Base-by-base conservation (phyloP, 768 basidiomycete genomes). In the Tulasnella sp. region DNA sequence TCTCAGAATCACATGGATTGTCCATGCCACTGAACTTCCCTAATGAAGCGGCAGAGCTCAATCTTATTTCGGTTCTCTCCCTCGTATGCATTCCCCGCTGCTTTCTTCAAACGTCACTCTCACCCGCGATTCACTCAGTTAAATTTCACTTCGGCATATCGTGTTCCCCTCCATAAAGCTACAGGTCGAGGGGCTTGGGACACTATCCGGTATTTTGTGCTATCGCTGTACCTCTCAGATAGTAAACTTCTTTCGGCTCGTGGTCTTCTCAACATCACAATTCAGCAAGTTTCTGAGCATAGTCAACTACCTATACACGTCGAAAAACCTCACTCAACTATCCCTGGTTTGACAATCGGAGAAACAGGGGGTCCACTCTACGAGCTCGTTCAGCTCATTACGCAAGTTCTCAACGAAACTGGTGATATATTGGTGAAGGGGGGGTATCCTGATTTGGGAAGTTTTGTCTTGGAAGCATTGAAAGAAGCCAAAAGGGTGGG, bases 121-220 rank as follows among this genome's bases (percentile, higher is more conserved):
- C 31, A 56, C 20, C 45, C 33, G 5, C 51, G 55, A n/a, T 10
- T 20, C 22, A 10, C 9, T 2, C 28, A 55, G 13, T 72, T 93
- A 29, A 90, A 90, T 63, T 86, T 91, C 62, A 83, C 74, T 4
- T 85, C 83, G 1, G 84, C 83, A 31, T 91, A 84, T 63, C 81
- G 85, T 22, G 69, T 72, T 4, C 76, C 81, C 4, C 71, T 92
- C 33, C 86, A 85, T 63, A 65, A 66, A 12, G 75, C 77, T 50
- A 81, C 81, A 2, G 77, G 79, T 12, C 77, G 85, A 35, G 87
- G 88, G 19, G 85, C 86, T 55, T 89, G 80, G 74, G 84, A 91
- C 63, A 78, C 76, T 49, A 83, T 90, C 59, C 74, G 82, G 45
- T 80, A 78, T 2, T 73, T 92, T 45, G 70, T 76, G 27, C 77